Conservation (phyloP, 345 rosid genomes). For the Rhodomyrtus tomentosa region DNA sequence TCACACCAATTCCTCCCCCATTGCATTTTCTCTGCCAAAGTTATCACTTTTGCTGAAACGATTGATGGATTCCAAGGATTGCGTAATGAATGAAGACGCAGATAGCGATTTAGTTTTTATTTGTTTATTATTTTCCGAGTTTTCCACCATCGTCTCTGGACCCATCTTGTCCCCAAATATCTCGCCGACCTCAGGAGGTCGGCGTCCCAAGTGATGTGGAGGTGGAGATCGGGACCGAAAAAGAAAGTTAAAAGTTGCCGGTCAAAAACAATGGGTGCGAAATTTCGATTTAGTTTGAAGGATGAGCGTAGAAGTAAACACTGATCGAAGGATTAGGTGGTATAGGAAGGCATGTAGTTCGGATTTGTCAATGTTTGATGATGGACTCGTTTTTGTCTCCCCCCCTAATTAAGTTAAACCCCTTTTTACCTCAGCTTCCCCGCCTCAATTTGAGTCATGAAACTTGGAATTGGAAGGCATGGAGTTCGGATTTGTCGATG, state of each 20-base stretch:
- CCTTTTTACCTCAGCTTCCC: too few species aligned
- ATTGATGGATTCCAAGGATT: neutral
- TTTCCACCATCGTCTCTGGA: neutral
- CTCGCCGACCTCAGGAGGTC: neutral
- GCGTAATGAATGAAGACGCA: neutral
- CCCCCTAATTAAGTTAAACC: too few species aligned
- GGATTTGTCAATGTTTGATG: too few species aligned
- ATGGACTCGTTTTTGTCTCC: too few species aligned
- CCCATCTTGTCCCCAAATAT: too few species aligned
- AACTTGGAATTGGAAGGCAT: too few species aligned
- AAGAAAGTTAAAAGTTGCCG: neutral
- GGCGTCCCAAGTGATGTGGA: neutral
- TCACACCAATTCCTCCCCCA: neutral
- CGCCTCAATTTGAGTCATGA: too few species aligned
- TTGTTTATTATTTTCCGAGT: neutral
- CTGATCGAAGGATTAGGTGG: too few species aligned
- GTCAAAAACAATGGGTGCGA: fast-evolving
- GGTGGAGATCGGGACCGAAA: neutral
- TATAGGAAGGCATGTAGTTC: too few species aligned
- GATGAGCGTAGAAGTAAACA: neutral
- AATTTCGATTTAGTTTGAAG: neutral
- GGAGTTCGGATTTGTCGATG: too few species aligned
- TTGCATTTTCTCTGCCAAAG: neutral
- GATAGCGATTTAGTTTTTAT: neutral
- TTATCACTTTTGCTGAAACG: neutral